A percentile compares a stretch with the other conserved stretches of the same genome.
Evolutionary conservation across 2,329 filamentous ascomycete genomes (phyloP).

Genomic region (Pseudocercospora pini-densiflorae): DNA sequence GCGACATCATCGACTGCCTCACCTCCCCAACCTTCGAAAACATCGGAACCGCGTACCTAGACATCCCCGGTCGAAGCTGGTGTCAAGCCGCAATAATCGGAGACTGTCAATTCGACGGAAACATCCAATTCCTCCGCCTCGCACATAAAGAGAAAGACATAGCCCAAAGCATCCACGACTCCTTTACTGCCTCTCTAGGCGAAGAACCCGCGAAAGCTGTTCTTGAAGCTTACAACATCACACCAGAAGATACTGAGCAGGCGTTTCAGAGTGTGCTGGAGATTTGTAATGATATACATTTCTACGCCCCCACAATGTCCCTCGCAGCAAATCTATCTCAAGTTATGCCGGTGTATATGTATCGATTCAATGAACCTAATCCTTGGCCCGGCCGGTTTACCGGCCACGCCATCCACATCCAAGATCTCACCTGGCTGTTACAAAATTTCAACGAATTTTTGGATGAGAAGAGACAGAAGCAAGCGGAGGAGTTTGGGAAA

Average conservation of each 20-base stretch:
- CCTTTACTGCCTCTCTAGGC: constrained; percentile 39
- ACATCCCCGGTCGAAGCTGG: constrained; percentile 51
- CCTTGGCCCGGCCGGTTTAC: constrained; percentile 51
- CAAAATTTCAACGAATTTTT: constrained; percentile 53
- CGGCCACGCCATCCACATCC: constrained; percentile 49
- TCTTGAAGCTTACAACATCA: constrained; percentile 41
- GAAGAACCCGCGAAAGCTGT: constrained; percentile 35
- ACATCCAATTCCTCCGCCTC: constrained; percentile 30
- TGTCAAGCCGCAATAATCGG: constrained; percentile 54
- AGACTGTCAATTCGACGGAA: constrained; percentile 51
- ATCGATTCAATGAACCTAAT: constrained; percentile 55
- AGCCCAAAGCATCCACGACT: constrained; percentile 42
- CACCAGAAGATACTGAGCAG: no score
- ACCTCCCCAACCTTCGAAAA: constrained; percentile 18
- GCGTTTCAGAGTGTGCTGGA: constrained; percentile 47
- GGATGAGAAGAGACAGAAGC: constrained; percentile 37
- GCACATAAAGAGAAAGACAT: constrained; percentile 33
- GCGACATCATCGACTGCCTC: constrained; percentile 42
- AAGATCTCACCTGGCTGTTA: constrained; percentile 52
- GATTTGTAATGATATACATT: constrained; percentile 53
- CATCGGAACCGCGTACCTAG: constrained; percentile 34
- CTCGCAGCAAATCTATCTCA: constrained; percentile 40
- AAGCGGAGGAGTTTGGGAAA: constrained; percentile 42
- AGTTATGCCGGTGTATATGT: constrained; percentile 41
- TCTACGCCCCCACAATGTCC: constrained; percentile 49